Evolutionary conservation across 768 basidiomycete species (phyloP), one percentile per base, ranked within the genome.

Genomic region (Paxillus ammoniavirescens): DNA sequence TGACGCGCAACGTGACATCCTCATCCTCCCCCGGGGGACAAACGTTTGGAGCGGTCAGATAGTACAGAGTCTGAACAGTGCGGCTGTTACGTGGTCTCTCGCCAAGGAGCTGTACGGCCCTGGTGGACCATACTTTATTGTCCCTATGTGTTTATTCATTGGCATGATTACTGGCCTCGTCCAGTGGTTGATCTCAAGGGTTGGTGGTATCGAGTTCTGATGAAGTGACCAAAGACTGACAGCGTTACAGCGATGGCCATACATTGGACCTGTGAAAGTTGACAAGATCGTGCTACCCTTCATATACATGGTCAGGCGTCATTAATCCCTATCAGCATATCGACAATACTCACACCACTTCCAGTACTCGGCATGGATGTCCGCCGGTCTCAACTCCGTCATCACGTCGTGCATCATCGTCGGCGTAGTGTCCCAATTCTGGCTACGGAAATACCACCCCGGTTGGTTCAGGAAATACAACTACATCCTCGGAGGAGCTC

Each of bases 381-480:
- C 73, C 10, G 72, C 67, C n/a, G 84, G 85, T 15, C 76, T 83
- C 54, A 86, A 76, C 62, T 84, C 83, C 0, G 70, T 74, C 1
- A 57, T 77, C 47, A 72, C 73, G 2, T 77, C 78, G 4, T 72
- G 72, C 51, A 75, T 83, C 48, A 66, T 80, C 49, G 65, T 85
- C 13, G 85, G 77, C 31, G 61, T 87, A 53, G 56, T 78, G 36
- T 86, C 86, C 1, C 86, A 87, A 51, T 62, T 79, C 23, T 87
- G 81, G 80, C 60, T 86, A 18, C 72, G 84, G 33, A 75, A 68
- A 37, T 77, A 79, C 54, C 72, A 83, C 52, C 82, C 87, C 2
- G 76, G 77, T 13, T 89, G 85, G 86, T 89, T 84, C 68, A 78
- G 79, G 61, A 73, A 74, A 60, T 84, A 84, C 65, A 86, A 87